These are phyloP conservation scores for Bipolaris gigantea DNA, from an alignment of 2,329 filamentous ascomycete genomes.

Conservation along the genomic window DNA sequence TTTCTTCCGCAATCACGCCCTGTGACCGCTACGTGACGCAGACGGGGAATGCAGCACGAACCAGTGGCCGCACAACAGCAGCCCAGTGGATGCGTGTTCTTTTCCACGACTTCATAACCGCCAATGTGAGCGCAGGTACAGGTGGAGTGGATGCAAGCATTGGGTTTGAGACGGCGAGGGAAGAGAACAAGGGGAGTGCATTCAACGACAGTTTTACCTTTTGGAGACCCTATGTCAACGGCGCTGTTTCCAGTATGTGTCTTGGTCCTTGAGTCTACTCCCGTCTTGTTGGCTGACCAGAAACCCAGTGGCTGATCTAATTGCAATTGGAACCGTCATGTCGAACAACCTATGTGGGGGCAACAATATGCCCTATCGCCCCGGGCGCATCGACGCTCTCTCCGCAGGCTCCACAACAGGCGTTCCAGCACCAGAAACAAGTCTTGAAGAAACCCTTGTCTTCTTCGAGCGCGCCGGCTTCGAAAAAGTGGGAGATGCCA, in stretches of 20 bases:
- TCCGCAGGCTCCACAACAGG: slow-evolving; percentile 22
- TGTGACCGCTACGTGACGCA: slow-evolving; percentile 21
- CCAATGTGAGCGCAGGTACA: slow-evolving; percentile 25
- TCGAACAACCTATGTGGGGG: slow-evolving; percentile 33
- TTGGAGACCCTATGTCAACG: slow-evolving; percentile 26
- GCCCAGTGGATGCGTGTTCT: slow-evolving; percentile 35
- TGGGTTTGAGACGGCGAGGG: slow-evolving; percentile 29
- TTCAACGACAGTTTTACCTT: slow-evolving; percentile 37
- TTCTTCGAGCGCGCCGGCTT: slow-evolving; percentile 33
- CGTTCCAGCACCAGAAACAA: slow-evolving; percentile 31
- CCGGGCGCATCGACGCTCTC: slow-evolving; percentile 32
- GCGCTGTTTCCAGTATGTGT: slow-evolving; percentile 2
- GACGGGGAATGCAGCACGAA: slow-evolving; percentile 5
- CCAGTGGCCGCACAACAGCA: slow-evolving; percentile 14
- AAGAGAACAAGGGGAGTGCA: slow-evolving; percentile 30
- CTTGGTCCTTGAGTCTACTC: not conserved
- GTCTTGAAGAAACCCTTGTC: slow-evolving; percentile 22
- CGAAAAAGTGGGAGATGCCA: slow-evolving; percentile 22
- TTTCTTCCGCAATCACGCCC: slow-evolving; percentile 22
- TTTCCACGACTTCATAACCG: slow-evolving; percentile 38
- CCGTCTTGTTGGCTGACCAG: not conserved
- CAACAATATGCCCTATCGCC: slow-evolving; percentile 23
- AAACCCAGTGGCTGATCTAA: slow-evolving; percentile 28
- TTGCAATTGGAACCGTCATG: slow-evolving; percentile 29
- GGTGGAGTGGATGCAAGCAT: slow-evolving; percentile 39